phyloP scores from a whole-genome alignment of 2,329 filamentous ascomycete species.

The Tympanopsis confertula region DNA sequence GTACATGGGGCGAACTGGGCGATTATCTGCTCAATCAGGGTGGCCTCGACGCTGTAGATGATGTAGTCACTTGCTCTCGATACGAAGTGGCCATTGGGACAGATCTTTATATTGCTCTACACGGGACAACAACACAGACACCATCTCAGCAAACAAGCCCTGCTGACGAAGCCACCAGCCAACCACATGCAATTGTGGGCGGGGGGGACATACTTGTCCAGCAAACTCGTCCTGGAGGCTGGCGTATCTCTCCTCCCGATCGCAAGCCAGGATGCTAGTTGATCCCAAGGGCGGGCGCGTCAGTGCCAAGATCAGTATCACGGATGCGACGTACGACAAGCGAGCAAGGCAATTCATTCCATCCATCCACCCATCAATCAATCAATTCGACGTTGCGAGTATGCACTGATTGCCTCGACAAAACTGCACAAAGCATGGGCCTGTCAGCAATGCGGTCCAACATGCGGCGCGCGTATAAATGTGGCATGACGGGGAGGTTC shows the following conservation, averaged over 20 bases:
- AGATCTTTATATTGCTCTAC: conserved; percentile 77
- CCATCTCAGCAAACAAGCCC: conserved; percentile 33
- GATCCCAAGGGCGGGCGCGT: neutral
- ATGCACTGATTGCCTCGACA: no score
- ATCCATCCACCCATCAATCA: no score
- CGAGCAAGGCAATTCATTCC: neutral
- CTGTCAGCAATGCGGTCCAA: no score
- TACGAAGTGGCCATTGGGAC: conserved; percentile 88
- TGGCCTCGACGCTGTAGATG: conserved; percentile 96
- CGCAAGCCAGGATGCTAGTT: conserved; percentile 53
- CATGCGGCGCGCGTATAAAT: no score
- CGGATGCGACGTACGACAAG: no score
- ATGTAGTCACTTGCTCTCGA: conserved; percentile 96
- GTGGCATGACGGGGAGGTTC: no score
- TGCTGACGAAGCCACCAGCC: conserved; percentile 10
- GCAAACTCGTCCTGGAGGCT: conserved; percentile 16
- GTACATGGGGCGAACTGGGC: conserved; percentile 85
- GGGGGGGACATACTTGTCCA: conserved; percentile 8
- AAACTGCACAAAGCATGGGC: no score
- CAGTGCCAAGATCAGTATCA: no score
- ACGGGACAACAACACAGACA: conserved; percentile 6
- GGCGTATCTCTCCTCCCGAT: conserved; percentile 48
- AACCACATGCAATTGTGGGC: conserved; percentile 32
- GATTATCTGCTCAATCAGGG: conserved; percentile 77
- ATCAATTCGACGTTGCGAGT: no score